phyloP scores from a whole-genome alignment of 1,284 basidiomycete species.

The Mycosarcoma mackinlayi region DNA sequence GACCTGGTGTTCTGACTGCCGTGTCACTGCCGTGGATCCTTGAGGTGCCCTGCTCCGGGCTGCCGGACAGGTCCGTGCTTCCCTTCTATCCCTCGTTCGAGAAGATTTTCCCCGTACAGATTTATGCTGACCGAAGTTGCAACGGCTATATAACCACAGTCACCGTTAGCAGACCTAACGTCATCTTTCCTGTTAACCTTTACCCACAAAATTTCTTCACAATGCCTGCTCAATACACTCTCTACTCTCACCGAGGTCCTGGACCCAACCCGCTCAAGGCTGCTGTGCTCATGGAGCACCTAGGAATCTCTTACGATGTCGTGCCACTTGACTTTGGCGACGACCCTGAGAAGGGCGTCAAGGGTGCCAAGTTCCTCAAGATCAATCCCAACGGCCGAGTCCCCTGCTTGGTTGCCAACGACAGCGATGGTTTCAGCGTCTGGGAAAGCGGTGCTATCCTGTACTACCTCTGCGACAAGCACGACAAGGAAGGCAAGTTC shows the following conservation, averaged over 20 bases:
- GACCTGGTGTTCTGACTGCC: too few species aligned
- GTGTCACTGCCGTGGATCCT: too few species aligned
- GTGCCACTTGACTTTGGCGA: slow-evolving; percentile 56
- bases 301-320: slow-evolving; percentile 58
- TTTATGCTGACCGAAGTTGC: too few species aligned
- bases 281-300: slow-evolving; percentile 57
- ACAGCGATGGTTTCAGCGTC: slow-evolving; percentile 48
- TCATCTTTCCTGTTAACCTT: too few species aligned
- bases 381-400: slow-evolving; percentile 61
- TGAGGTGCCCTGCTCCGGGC: too few species aligned
- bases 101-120: not conserved
- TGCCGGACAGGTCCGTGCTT: not conserved
- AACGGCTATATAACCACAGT: too few species aligned
- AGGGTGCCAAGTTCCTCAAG: slow-evolving; percentile 56
- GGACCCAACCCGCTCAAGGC: slow-evolving; percentile 63
- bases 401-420: slow-evolving; percentile 60
- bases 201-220: too few species aligned
- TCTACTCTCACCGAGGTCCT: slow-evolving; percentile 55
- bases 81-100: too few species aligned
- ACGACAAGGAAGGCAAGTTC: slow-evolving; percentile 51
- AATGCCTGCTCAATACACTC: slow-evolving; percentile 56
- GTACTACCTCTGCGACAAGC: slow-evolving; percentile 56
- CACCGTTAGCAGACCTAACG: too few species aligned
- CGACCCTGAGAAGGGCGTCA: slow-evolving; percentile 58
- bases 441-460: slow-evolving; percentile 63